Evolutionary conservation across 345 rosid species (phyloP).

Genomic region (Eucalyptus regnans): DNA sequence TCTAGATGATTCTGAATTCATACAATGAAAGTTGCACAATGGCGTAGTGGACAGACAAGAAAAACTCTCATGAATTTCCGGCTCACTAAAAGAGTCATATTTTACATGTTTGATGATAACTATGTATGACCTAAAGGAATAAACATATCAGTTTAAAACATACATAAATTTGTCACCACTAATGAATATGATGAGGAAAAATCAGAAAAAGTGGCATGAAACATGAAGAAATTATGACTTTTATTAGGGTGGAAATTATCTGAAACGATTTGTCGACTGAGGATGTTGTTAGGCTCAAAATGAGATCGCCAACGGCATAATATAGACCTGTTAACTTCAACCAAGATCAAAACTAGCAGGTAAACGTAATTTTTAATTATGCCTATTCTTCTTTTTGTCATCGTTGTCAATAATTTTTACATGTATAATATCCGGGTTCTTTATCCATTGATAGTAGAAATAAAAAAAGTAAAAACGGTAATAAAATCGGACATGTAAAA

Average conservation of each 20-base stretch:
- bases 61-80: not conserved
- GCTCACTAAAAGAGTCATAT: not conserved
- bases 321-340: not conserved
- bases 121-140: not conserved
- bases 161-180: not conserved
- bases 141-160: not conserved
- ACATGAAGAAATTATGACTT: not conserved
- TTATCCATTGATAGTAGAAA: not conserved
- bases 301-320: not conserved
- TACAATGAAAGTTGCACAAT: not conserved
- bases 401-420: not conserved
- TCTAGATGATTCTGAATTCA: not conserved
- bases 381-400: not conserved
- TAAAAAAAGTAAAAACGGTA: not conserved
- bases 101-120: not conserved
- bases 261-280: not conserved
- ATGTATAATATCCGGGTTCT: not conserved
- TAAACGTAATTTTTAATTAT: not conserved
- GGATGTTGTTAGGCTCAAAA: not conserved
- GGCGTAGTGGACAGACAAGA: not conserved
- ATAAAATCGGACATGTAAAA: not conserved
- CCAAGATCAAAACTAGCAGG: not conserved
- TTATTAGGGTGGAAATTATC: not conserved
- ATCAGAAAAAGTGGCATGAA: not conserved
- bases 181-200: not conserved